Base-by-base conservation (phyloP, 2,329 filamentous ascomycete species). In the Sordariomycetes sp. region DNA sequence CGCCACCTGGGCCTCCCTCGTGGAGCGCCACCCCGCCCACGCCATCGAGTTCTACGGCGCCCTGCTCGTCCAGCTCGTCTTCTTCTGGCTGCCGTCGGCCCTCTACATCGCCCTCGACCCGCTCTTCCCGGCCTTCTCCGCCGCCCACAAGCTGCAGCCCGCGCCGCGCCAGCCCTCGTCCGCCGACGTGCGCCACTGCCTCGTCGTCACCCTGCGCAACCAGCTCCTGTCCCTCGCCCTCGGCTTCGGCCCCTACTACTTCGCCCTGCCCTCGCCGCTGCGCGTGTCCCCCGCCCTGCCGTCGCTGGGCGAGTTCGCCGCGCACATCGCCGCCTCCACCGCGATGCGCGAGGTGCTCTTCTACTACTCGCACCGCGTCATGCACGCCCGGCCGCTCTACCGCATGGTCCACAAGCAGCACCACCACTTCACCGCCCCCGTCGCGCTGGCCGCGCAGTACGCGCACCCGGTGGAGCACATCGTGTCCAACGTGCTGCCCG, bases 381-480 rank as follows among this genome's bases (percentile, higher is more conserved):
- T 84, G 4, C 80, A 83, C 66, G 64, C 70, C 6, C 77, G 74
- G 0, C 65, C 61, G 6, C 65, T 81, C 6, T 83, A 83, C 69
- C 66, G 66, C 12, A 67, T 67, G 35, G 74, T 83, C 59, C 81
- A 83, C 70, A 82, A 82, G 62, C 70, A 70, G 24, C 81, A 84
- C 63, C 81, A 83, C 68, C 69, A 69, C 25, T 83, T 82, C 69
- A 79, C 74, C 0, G 78, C 80, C 1, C 80, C 80, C 0, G 74
- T 84, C 2, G 76, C 78, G 0, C 70, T 83, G 5, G 73, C 80
- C 0, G 78, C 80, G 1, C 77, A 83, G 62, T 83, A 80, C 62
- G 79, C 79, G 0, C 80, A 82, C 62, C 79, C 79, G 0, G 59
- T 78, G n/a, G 81, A 83, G 66, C 79, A 82, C 62, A 60, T 83